Conservation (phyloP, 2,329 filamentous ascomycete species). For the Alternaria sp. region DNA sequence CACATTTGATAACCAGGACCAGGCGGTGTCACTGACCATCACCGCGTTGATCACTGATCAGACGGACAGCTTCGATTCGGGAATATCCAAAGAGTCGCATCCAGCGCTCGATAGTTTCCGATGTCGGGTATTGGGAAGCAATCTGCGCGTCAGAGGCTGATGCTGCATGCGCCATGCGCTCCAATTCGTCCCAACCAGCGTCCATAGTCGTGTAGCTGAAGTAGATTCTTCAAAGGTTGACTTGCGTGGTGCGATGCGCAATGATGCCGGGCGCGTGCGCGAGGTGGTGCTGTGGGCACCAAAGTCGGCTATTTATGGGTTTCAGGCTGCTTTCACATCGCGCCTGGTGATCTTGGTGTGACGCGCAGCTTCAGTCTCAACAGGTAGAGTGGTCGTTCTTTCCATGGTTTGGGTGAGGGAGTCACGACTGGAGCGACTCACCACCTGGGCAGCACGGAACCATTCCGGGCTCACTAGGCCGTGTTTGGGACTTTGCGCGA, state of each 20-base stretch:
- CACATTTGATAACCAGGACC: not conserved
- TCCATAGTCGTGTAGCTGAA: slow-evolving; percentile 6
- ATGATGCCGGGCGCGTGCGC: not conserved
- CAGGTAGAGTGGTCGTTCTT: not conserved
- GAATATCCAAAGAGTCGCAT: slow-evolving; percentile 44
- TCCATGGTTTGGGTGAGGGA: not conserved
- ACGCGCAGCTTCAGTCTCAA: not conserved
- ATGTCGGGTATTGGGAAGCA: slow-evolving; percentile 20
- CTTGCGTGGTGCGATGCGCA: not conserved
- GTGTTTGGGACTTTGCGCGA: not conserved
- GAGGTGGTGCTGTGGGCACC: not conserved
- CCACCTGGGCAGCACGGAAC: not conserved
- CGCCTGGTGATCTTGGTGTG: not conserved
- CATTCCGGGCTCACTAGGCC: not conserved
- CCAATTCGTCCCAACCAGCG: slow-evolving; percentile 18
- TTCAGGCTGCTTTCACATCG: not conserved
- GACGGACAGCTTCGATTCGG: slow-evolving; percentile 37
- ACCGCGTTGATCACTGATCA: slow-evolving; percentile 42
- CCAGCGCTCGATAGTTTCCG: slow-evolving; percentile 42
- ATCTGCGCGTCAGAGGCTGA: slow-evolving; percentile 17
- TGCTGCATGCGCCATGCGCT: slow-evolving; percentile 24
- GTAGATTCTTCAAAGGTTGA: not conserved
- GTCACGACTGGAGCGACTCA: not conserved
- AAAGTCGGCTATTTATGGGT: not conserved
- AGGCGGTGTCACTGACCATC: slow-evolving; percentile 20